Conservation (phyloP, 2,329 filamentous ascomycete genomes). For the Exophiala mesophila region DNA sequence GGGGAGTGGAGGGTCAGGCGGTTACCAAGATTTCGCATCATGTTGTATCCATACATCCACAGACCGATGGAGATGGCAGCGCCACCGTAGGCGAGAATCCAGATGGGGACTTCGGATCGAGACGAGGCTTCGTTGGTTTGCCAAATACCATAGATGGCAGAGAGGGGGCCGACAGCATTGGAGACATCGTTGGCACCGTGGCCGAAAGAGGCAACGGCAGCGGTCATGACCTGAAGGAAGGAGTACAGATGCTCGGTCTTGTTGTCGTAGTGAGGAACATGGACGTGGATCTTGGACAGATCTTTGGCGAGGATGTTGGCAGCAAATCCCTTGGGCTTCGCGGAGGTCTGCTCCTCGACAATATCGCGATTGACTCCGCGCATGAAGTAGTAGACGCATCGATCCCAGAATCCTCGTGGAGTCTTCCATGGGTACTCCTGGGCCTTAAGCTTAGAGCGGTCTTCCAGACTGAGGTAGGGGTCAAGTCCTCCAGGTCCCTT, state of each 20-base stretch:
- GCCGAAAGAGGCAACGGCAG: slow-evolving; percentile 46
- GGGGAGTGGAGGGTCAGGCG: slow-evolving; percentile 67
- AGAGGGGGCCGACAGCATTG: slow-evolving; percentile 65
- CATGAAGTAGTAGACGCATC: slow-evolving; percentile 10
- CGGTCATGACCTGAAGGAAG: slow-evolving; percentile 50
- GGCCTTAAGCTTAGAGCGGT: slow-evolving; percentile 4
- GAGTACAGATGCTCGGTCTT: slow-evolving; percentile 60
- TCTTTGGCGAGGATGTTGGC: background rate
- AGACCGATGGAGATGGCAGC: slow-evolving; percentile 61
- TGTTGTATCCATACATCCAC: slow-evolving; percentile 73
- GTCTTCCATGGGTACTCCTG: slow-evolving; percentile 8
- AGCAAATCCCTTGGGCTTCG: slow-evolving; percentile 7
- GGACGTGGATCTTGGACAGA: slow-evolving; percentile 36
- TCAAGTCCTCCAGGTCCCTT: background rate
- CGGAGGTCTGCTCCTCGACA: slow-evolving; percentile 8
- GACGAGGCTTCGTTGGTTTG: slow-evolving; percentile 55
- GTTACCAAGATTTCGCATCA: slow-evolving; percentile 81
- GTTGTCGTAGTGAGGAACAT: slow-evolving; percentile 61
- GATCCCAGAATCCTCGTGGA: slow-evolving; percentile 1
- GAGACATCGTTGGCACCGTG: slow-evolving; percentile 73
- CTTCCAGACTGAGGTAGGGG: slow-evolving; percentile 1
- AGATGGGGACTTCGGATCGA: slow-evolving; percentile 63
- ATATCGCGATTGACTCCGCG: slow-evolving; percentile 12
- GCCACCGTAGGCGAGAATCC: slow-evolving; percentile 67
- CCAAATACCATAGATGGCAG: slow-evolving; percentile 64